Evolutionary conservation across 1,139 yeast species (phyloP).

Genomic region (Starmera stellimalicola): DNA sequence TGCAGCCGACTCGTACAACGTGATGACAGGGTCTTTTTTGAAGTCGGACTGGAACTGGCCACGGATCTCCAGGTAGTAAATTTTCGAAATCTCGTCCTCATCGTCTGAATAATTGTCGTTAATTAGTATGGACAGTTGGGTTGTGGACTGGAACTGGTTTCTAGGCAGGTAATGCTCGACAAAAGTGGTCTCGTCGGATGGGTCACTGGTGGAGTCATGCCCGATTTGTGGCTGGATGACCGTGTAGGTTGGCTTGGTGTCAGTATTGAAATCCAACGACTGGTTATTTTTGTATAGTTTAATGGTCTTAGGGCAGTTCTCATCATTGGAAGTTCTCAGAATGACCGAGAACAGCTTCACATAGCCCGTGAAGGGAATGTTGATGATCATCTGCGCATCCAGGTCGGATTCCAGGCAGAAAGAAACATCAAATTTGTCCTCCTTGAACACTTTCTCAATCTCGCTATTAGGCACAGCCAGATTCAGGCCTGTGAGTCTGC

Average conservation of each 20-base stretch:
- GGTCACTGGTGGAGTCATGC: conserved; percentile 24
- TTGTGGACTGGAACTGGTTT: conserved; percentile 61
- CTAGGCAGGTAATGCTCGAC: conserved; percentile 82
- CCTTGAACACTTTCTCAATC: conserved; percentile 44
- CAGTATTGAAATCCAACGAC: conserved; percentile 62
- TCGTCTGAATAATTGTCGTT: conserved; percentile 51
- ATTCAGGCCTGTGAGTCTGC: conserved; percentile 58
- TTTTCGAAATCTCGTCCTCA: conserved; percentile 47
- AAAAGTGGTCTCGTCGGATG: conserved; percentile 42
- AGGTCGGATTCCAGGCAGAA: conserved; percentile 64
- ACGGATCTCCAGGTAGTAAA: conserved; percentile 70
- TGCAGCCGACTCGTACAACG: conserved; percentile 85
- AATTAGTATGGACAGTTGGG: conserved; percentile 56
- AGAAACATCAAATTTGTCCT: conserved; percentile 31
- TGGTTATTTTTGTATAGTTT: conserved; percentile 65
- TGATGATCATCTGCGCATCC: conserved; percentile 69
- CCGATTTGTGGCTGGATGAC: conserved; percentile 62
- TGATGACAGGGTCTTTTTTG: conserved; percentile 57
- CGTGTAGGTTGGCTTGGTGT: conserved; percentile 40
- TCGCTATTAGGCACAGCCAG: conserved; percentile 43
- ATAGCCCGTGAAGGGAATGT: conserved; percentile 70
- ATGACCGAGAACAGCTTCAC: conserved; percentile 70
- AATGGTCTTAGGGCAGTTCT: conserved; percentile 59
- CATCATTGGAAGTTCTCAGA: conserved; percentile 54
- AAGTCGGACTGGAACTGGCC: conserved; percentile 62